These are phyloP conservation scores for Gossypium ekmanianum DNA, from an alignment of 345 rosid genomes.

Conservation along the genomic window DNA sequence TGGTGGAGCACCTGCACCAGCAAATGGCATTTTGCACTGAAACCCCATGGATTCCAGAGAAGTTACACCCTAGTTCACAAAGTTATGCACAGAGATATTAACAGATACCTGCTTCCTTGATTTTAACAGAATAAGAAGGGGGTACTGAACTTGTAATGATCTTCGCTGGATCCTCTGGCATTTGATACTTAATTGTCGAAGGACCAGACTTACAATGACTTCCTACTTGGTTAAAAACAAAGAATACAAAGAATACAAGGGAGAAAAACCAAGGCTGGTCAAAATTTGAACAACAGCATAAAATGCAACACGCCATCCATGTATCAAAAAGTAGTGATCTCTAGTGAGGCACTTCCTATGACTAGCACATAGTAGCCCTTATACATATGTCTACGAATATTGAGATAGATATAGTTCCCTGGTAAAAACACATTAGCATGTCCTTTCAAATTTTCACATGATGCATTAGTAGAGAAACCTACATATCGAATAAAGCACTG, in stretches of 20 bases:
- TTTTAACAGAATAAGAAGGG: constrained; percentile 25
- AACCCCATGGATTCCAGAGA: constrained; percentile 11
- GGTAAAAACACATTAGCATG: background rate
- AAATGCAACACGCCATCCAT: constrained; percentile 4
- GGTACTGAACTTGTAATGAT: constrained; percentile 4
- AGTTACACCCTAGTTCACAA: constrained; percentile 19
- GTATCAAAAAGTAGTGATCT: background rate
- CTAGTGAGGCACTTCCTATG: background rate
- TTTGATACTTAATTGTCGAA: constrained; percentile 21
- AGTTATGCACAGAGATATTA: constrained; percentile 10
- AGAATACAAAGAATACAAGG: constrained; percentile 6
- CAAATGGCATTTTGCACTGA: constrained; percentile 9
- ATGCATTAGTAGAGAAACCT: constrained; percentile 8
- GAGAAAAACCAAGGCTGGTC: constrained; percentile 7
- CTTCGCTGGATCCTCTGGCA: constrained; percentile 15
- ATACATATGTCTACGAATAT: background rate
- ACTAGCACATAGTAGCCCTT: background rate
- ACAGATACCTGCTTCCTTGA: constrained; percentile 37
- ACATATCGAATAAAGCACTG: background rate
- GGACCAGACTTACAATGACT: constrained; percentile 17
- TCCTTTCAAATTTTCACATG: background rate
- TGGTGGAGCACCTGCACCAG: constrained; percentile 42
- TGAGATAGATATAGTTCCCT: background rate
- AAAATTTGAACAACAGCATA: constrained; percentile 13
- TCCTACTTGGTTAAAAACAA: constrained; percentile 21